These are phyloP conservation scores for Trichoderma koningiopsis DNA, from an alignment of 2,329 filamentous ascomycete species.

Conservation along the genomic window DNA sequence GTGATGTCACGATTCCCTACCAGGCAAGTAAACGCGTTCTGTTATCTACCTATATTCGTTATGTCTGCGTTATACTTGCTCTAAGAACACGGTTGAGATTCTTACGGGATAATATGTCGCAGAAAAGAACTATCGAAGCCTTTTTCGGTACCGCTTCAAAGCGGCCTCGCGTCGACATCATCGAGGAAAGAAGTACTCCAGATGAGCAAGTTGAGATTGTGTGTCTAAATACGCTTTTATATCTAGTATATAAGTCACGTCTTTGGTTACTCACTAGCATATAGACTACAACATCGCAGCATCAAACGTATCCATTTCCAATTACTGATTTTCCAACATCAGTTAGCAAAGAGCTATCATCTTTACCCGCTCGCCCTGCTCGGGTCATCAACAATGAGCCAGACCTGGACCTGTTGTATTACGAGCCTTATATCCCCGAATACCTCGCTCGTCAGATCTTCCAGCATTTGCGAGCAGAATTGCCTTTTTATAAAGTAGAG, in stretches of 20 bases:
- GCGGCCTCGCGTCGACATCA: slow-evolving; percentile 28
- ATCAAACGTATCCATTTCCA: slow-evolving; percentile 53
- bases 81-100: neutral
- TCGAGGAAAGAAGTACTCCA: neutral
- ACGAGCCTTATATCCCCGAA: slow-evolving; percentile 69
- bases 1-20: slow-evolving; percentile 31
- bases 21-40: neutral
- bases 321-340: slow-evolving; percentile 48
- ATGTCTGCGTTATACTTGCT: neutral
- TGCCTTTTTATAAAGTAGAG: slow-evolving; percentile 76
- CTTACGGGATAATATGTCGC: slow-evolving; percentile 23
- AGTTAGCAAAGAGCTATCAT: slow-evolving; percentile 44
- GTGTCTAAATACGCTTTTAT: neutral
- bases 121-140: slow-evolving; percentile 62
- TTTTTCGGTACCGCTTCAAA: slow-evolving; percentile 57
- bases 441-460: slow-evolving; percentile 63
- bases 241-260: neutral
- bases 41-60: neutral
- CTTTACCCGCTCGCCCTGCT: slow-evolving; percentile 55
- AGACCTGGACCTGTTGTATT: slow-evolving; percentile 74
- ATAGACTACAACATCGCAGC: slow-evolving; percentile 40
- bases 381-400: slow-evolving; percentile 65
- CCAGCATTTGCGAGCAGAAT: slow-evolving; percentile 67
- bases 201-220: slow-evolving; percentile 18
- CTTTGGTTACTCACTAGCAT: neutral